Conservation (phyloP, 371 early-diverging fungal species). For the Basidiobolus heterosporus region DNA sequence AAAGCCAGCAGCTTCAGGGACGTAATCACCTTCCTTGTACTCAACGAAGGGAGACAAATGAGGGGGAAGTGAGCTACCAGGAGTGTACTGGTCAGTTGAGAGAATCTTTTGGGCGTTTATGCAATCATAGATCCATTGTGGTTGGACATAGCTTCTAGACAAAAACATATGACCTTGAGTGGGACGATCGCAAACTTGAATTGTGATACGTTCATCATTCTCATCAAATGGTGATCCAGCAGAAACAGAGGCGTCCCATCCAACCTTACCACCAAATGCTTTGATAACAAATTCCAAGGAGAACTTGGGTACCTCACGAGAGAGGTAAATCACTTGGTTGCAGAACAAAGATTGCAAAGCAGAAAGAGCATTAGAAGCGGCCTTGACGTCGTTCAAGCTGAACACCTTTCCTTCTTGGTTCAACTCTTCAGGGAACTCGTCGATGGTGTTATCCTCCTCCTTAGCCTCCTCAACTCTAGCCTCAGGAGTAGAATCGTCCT, state of each 20-base stretch:
- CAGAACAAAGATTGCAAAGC: conserved; percentile 53
- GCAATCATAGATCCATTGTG: conserved; percentile 95
- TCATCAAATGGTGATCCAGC: conserved; percentile 64
- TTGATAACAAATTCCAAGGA: conserved; percentile 82
- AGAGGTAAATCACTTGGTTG: conserved; percentile 63
- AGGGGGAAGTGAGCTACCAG: conserved; percentile 74
- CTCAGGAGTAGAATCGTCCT: conserved; percentile 3
- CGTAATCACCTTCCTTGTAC: conserved; percentile 69
- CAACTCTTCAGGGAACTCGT: conserved; percentile 3
- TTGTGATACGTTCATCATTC: conserved; percentile 64
- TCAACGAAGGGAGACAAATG: conserved; percentile 90
- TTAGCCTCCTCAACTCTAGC: conserved; percentile 1
- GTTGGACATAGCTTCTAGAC: conserved; percentile 78
- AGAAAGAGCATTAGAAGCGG: conserved; percentile 26
- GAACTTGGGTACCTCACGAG: conserved; percentile 87
- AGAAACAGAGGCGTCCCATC: conserved; percentile 72
- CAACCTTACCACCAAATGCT: conserved; percentile 75
- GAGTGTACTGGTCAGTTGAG: conserved; percentile 46
- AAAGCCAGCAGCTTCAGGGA: conserved; percentile 34
- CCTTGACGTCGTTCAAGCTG: conserved; percentile 34
- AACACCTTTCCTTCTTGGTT: conserved; percentile 13
- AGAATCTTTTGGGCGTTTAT: conserved; percentile 72
- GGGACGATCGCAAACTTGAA: conserved; percentile 82
- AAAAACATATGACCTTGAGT: conserved; percentile 36
- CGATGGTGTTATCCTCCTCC: conserved; percentile 5